Evolutionary conservation across 306 rosid species (phyloP), one percentile per base, ranked within the genome.

Genomic region (Macrotyloma uniflorum): DNA sequence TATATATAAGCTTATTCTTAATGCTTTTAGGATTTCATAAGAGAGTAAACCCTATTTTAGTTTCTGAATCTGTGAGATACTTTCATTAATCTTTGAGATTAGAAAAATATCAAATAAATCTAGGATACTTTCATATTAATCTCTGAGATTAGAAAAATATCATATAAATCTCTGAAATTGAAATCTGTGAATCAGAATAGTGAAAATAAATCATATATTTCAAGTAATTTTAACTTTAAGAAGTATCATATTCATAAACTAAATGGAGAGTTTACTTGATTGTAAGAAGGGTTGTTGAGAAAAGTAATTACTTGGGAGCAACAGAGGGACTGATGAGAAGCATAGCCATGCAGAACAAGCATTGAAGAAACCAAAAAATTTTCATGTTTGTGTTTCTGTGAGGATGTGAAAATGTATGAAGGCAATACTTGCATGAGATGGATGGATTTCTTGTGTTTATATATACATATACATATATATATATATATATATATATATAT

Each of bases 241-340:
- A 13, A 5, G n/a, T 10, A 40, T 20, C 6, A 20, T 4, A 49
- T 49, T 49, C 22, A 49, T 16, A 7, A 49, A 49, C 22, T 2
- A 47, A 47, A 47, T 5, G 9, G 8, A 47, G 8, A 50, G 4
- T 23, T 49, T 51, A 53, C 30, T 13, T 0, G 5, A 57, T 57
- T 24, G 15, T 4, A 4, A 59, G 32, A 59, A 15, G 66, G 20
- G 20, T 26, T 15, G 40, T 38, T 59, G 30, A 38, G 53, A 13
- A 43, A 43, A 24, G 19, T 3, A 30, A 7, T 49, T 70, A 30
- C 61, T 14, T 33, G 53, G 68, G 13, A 26, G 70, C 79, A n/a
- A 43, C 10, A 2, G 79, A 59, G 42, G 59, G 59, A 6, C 5
- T 8, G 19, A 59, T 42, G 45, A 74, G 79, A 57, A 74, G 57